phyloP scores from a whole-genome alignment of 768 basidiomycete species.

The Calocybe indica region DNA sequence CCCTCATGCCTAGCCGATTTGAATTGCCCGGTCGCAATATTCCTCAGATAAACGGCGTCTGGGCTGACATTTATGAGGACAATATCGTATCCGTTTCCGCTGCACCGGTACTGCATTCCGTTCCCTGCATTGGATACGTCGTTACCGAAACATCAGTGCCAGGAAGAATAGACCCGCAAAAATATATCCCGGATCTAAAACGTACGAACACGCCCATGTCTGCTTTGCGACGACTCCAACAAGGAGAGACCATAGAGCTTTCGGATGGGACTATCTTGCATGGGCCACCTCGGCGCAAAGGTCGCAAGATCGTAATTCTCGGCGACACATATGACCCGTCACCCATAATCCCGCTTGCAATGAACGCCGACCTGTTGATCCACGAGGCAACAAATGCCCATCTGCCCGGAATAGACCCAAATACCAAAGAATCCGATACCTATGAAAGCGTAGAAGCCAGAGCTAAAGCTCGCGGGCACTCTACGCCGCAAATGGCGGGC shows the following conservation, averaged over 20 bases:
- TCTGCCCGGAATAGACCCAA: constrained; percentile 56
- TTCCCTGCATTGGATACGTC: constrained; percentile 78
- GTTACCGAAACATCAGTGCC: constrained; percentile 65
- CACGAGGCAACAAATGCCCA: constrained; percentile 92
- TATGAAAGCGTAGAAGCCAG: constrained; percentile 54
- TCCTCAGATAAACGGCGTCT: constrained; percentile 47
- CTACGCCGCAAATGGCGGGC: constrained; percentile 89
- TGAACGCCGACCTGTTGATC: constrained; percentile 65
- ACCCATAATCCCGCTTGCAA: constrained; percentile 53
- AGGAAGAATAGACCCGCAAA: constrained; percentile 67
- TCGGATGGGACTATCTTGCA: constrained; percentile 67
- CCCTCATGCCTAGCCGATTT: constrained; percentile 38
- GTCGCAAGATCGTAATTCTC: constrained; percentile 74
- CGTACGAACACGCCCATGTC: constrained; percentile 67
- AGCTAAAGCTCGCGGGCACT: constrained; percentile 77
- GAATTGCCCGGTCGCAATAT: constrained; percentile 71
- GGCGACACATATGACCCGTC: constrained; percentile 84
- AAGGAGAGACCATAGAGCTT: constrained; percentile 56
- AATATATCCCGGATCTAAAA: constrained; percentile 63
- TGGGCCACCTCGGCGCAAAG: constrained; percentile 59
- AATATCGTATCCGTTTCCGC: constrained; percentile 59
- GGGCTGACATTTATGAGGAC: constrained; percentile 61
- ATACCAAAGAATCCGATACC: constrained; percentile 57
- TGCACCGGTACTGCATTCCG: constrained; percentile 74
- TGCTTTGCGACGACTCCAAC: constrained; percentile 60